Conservation (phyloP, 2,329 filamentous ascomycete genomes). For the Hypoxylon sp. region DNA sequence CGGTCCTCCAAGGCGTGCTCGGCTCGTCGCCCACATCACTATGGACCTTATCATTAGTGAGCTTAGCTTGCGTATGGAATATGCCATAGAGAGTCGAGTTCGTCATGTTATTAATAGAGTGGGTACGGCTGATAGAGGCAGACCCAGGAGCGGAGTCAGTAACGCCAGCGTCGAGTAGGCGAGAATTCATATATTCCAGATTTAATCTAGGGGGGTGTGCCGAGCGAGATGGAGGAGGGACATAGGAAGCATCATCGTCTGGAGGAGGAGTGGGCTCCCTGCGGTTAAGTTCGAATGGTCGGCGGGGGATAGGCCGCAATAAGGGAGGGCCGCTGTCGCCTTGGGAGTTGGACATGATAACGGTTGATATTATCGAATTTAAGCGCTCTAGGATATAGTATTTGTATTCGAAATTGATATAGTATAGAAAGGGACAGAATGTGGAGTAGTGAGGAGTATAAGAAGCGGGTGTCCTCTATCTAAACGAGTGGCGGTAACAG, state of each 20-base stretch:
- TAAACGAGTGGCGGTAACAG: neutral
- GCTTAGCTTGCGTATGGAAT: slow-evolving; percentile 76
- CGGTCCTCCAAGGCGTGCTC: slow-evolving; percentile 83
- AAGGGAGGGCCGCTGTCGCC: slow-evolving; percentile 67
- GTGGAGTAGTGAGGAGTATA: slow-evolving; percentile 2
- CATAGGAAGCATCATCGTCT: slow-evolving; percentile 53
- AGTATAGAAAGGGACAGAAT: neutral
- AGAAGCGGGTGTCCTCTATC: slow-evolving; percentile 1
- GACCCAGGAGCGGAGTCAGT: slow-evolving; percentile 47
- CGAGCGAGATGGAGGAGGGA: slow-evolving; percentile 54
- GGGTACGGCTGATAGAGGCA: slow-evolving; percentile 73
- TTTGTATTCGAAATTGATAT: neutral
- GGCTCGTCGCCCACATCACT: slow-evolving; percentile 60
- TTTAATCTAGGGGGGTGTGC: slow-evolving; percentile 64
- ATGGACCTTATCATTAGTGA: slow-evolving; percentile 62
- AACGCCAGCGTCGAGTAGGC: slow-evolving; percentile 49
- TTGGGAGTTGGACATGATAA: slow-evolving; percentile 47
- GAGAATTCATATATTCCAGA: slow-evolving; percentile 57
- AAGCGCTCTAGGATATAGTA: slow-evolving; percentile 17
- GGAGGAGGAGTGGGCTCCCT: slow-evolving; percentile 62
- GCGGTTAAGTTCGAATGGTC: slow-evolving; percentile 76
- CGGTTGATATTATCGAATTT: neutral
- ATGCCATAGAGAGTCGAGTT: slow-evolving; percentile 93
- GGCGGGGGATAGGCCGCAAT: slow-evolving; percentile 78
- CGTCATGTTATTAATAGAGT: slow-evolving; percentile 88